Evolutionary conservation across 345 rosid species (phyloP), one percentile per base, ranked within the genome.

Genomic region (Gossypium sturtianum): DNA sequence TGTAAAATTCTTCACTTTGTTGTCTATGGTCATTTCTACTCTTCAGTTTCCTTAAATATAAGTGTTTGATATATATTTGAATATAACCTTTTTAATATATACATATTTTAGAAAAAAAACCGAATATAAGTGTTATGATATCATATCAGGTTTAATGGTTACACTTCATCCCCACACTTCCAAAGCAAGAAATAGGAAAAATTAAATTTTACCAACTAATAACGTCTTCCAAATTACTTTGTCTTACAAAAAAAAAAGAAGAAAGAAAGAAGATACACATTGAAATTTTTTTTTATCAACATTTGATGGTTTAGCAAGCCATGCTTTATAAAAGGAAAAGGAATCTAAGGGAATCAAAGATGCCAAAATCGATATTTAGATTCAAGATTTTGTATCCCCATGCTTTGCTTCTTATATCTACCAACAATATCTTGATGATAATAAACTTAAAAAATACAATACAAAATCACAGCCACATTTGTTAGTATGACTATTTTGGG

Each of bases 341-440:
- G 59, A 65, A 71, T 22, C 41, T 34, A 3, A 41, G 38, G 38
- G 38, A 34, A 34, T 34, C 38, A 34, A 34, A 34, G 6, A 34
- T 34, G 4, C 7, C 41, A 34, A 34, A 34, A 4, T 34, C 41
- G 1, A 34, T 1, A 5, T 34, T 34, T 5, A 5, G 41, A 34
- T 34, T 34, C 7, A 34, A 34, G 38, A 4, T 34, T 34, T 34
- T 4, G 38, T 0, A 34, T 34, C 38, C 6, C 1, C 38, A 4
- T 19, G 86, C 7, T 82, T 81, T 9, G 82, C 49, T 66, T 79
- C 80, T 29, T 82, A 83, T 70, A 43, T 80, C 27, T 87, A 83
- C 44, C 85, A 83, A 59, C 64, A 75, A 25, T 82, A 80, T 10
- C 74, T 78, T 22, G 80, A 85, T 66, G 88, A 80, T 53, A 54